These are phyloP conservation scores for Priceomyces melissophilus DNA, from an alignment of 805 yeast species.

Conservation along the genomic window DNA sequence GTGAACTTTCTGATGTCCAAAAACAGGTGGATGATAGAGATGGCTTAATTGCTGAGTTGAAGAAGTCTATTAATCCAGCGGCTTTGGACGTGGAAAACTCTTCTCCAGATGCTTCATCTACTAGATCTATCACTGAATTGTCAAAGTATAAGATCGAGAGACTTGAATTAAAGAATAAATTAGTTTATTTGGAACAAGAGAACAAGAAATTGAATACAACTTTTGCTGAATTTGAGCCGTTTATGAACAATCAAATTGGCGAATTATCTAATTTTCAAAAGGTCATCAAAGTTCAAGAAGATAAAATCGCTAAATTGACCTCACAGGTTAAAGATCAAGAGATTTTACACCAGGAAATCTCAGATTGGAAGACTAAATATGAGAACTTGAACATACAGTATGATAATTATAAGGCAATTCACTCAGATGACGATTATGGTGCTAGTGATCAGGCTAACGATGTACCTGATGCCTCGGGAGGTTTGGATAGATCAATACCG, in stretches of 20 bases:
- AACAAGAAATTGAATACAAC: slow-evolving; percentile 40
- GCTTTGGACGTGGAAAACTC: slow-evolving; percentile 17
- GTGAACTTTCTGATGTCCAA: slow-evolving; percentile 11
- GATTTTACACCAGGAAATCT: slow-evolving; percentile 41
- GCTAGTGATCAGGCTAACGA: slow-evolving; percentile 18
- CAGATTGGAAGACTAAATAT: slow-evolving; percentile 46
- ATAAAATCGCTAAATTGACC: slow-evolving; percentile 39
- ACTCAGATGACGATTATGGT: slow-evolving; percentile 29
- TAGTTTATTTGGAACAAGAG: slow-evolving; percentile 45
- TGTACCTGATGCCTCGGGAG: slow-evolving; percentile 10
- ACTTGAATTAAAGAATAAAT: slow-evolving; percentile 41
- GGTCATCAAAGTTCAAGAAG: slow-evolving; percentile 52
- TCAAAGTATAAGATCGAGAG: slow-evolving; percentile 41
- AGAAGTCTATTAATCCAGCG: slow-evolving; percentile 22
- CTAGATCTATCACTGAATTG: slow-evolving; percentile 25
- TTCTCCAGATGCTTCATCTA: slow-evolving; percentile 1
- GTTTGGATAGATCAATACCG: slow-evolving; percentile 19
- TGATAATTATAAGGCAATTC: slow-evolving; percentile 35
- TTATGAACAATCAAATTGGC: slow-evolving; percentile 50
- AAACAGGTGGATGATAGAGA: slow-evolving; percentile 29
- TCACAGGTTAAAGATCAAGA: slow-evolving; percentile 43
- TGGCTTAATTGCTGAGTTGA: slow-evolving; percentile 28
- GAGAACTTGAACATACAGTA: slow-evolving; percentile 44
- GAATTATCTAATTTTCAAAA: slow-evolving; percentile 52
- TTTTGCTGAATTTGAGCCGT: slow-evolving; percentile 45